These are phyloP conservation scores for Pyrrhoderma lamaoense DNA, from an alignment of 1,284 basidiomycete genomes.

Conservation along the genomic window DNA sequence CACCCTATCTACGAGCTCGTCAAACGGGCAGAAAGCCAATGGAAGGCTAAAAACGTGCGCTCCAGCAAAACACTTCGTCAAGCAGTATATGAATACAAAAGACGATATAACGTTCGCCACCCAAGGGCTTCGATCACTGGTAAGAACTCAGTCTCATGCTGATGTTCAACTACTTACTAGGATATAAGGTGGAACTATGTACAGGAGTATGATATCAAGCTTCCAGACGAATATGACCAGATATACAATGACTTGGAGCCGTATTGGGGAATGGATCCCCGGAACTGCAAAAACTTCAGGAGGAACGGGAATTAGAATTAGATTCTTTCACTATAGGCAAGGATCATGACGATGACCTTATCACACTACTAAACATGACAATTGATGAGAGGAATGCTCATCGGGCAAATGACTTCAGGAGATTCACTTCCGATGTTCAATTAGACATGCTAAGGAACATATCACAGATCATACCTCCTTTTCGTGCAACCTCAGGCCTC, in stretches of 20 bases:
- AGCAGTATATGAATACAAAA: slow-evolving; percentile 40
- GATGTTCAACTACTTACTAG: background rate
- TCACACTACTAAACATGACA: slow-evolving; percentile 29
- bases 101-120: slow-evolving; percentile 41
- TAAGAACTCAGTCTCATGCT: slow-evolving; percentile 21
- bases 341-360: slow-evolving; percentile 24
- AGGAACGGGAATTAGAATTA: slow-evolving; percentile 29
- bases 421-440: background rate
- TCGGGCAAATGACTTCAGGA: background rate
- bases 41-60: slow-evolving; percentile 33
- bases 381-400: slow-evolving; percentile 24
- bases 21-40: slow-evolving; percentile 31
- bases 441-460: slow-evolving; percentile 3
- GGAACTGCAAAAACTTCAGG: slow-evolving; percentile 33
- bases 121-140: slow-evolving; percentile 53
- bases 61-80: slow-evolving; percentile 39
- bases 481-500: slow-evolving; percentile 27
- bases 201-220: slow-evolving; percentile 42
- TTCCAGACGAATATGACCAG: slow-evolving; percentile 53
- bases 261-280: slow-evolving; percentile 46
- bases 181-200: slow-evolving; percentile 50
- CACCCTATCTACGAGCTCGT: slow-evolving; percentile 43
- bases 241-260: slow-evolving; percentile 46
- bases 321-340: slow-evolving; percentile 34
- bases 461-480: slow-evolving; percentile 19